phyloP scores from a whole-genome alignment of 1,139 yeast genomes.

The Kluyveromyces sp. region DNA sequence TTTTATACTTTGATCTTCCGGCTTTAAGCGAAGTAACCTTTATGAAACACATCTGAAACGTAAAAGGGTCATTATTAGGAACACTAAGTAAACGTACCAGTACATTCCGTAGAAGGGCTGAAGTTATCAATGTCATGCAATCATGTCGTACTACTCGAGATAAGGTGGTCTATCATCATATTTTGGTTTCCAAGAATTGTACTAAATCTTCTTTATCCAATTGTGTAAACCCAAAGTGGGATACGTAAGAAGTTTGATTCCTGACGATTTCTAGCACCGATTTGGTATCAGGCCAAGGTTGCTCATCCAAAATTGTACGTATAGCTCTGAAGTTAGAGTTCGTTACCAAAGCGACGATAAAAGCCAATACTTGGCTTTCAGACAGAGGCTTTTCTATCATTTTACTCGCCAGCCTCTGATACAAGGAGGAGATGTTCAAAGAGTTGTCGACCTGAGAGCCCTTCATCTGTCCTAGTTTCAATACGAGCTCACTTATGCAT shows the following conservation, averaged over 20 bases:
- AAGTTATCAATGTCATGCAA: not conserved
- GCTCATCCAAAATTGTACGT: slow-evolving; percentile 1
- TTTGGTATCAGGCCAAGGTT: not conserved
- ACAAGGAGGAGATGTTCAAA: slow-evolving; percentile 13
- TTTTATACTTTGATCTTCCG: not conserved
- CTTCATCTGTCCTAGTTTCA: slow-evolving; percentile 11
- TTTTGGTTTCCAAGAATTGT: not conserved
- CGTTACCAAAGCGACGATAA: slow-evolving; percentile 12
- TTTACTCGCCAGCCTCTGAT: slow-evolving; percentile 8
- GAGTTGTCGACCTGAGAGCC: slow-evolving; percentile 11
- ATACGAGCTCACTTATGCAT: not conserved
- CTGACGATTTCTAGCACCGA: not conserved
- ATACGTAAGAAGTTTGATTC: not conserved
- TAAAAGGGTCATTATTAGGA: not conserved
- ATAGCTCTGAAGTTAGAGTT: slow-evolving; percentile 9
- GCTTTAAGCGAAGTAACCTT: not conserved
- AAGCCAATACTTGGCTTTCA: slow-evolving; percentile 9
- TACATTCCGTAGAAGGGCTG: not conserved
- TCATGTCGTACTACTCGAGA: not conserved
- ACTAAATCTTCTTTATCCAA: not conserved
- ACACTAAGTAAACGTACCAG: not conserved
- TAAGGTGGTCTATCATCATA: not conserved
- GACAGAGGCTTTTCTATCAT: slow-evolving; percentile 10
- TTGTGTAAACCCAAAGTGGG: slow-evolving; percentile 1
- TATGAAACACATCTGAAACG: slow-evolving; percentile 8